phyloP scores from a whole-genome alignment of 148 eudicot genomes.

The Linanthus parryae region DNA sequence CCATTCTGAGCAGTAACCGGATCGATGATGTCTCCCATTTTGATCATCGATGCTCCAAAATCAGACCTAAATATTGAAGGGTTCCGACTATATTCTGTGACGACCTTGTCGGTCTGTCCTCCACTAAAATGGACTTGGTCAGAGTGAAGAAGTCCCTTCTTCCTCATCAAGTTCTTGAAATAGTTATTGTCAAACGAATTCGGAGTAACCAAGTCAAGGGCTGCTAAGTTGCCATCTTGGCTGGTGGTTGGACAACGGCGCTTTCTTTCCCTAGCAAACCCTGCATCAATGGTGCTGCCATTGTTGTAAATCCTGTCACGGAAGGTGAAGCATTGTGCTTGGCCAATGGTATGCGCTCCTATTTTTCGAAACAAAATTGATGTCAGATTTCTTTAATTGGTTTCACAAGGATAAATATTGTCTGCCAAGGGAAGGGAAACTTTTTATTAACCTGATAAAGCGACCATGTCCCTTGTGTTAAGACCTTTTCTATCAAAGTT shows the following conservation, averaged over 20 bases:
- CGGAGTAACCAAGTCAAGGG: constrained; percentile 5
- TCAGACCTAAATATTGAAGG: constrained; percentile 5
- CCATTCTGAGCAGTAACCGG: not conserved
- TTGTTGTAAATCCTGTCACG: constrained; percentile 7
- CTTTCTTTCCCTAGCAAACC: not conserved
- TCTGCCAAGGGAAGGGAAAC: too few relatives aligned
- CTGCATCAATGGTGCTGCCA: not conserved
- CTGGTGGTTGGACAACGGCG: not conserved
- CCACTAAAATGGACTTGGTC: constrained; percentile 6
- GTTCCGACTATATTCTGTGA: constrained; percentile 1
- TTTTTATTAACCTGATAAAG: constrained; percentile 39
- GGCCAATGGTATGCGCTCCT: constrained; percentile 8
- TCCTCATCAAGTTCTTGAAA: constrained; percentile 6
- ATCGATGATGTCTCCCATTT: constrained; percentile 5
- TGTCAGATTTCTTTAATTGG: not conserved
- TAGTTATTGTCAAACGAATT: constrained; percentile 8
- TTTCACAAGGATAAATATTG: not conserved
- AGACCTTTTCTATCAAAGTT: constrained; percentile 20
- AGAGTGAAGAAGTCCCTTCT: constrained; percentile 2
- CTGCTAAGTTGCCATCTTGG: not conserved
- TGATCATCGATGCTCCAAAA: constrained; percentile 3
- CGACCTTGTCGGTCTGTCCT: constrained; percentile 1
- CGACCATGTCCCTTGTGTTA: constrained; percentile 29
- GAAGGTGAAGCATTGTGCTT: constrained; percentile 8
- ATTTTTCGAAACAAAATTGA: not conserved